Base-by-base conservation (phyloP, 306 rosid genomes). In the Alnus rubra region DNA sequence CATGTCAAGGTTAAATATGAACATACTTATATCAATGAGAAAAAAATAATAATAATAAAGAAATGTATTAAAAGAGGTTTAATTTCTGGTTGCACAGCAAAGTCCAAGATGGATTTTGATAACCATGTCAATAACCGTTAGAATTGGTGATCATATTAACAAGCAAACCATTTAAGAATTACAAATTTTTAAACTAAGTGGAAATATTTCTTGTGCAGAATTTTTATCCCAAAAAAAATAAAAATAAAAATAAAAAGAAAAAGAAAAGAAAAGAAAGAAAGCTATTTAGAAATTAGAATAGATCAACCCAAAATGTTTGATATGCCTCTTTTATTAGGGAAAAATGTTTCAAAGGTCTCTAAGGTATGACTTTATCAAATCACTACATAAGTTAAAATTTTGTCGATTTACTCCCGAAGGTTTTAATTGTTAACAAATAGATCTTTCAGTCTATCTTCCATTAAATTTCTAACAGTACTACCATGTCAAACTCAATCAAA, bases 1-100 rank as follows among this genome's bases (percentile, higher is more conserved):
- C 44, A 74, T 82, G 72, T 63, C 35, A 59, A 56, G 11, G 35
- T 54, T 73, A 59, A 68, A 81, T 49, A 60, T 54, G 70, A 30
- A 55, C 64, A 19, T 49, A 67, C 54, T 30, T 49, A 44, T 73
- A 50, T 67, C 76, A 71, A 47, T 69, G 59, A 67, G 28, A 67
- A 76, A 16, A 14, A 42, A 5, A 5, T 5, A 42, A 42, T 42
- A 42, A 39, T 50, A 11, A 71, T 70, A 45, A 50, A 50, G 35
- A 70, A 58, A 73, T 8, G 8, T n/a, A 67, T 48, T 19, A 55
- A 45, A n/a, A n/a, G 60, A 7, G 60, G 60, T 55, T 55, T 16
- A 55, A 1, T 58, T 58, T 37, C 52, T 23, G 45, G 52, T 73
- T 60, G 69, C 65, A 49, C 49, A n/a, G 37, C 52, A 71, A 44